Evolutionary conservation across 2,329 filamentous ascomycete species (phyloP), one percentile per base, ranked within the genome.

Genomic region (Sarocladium strictum): DNA sequence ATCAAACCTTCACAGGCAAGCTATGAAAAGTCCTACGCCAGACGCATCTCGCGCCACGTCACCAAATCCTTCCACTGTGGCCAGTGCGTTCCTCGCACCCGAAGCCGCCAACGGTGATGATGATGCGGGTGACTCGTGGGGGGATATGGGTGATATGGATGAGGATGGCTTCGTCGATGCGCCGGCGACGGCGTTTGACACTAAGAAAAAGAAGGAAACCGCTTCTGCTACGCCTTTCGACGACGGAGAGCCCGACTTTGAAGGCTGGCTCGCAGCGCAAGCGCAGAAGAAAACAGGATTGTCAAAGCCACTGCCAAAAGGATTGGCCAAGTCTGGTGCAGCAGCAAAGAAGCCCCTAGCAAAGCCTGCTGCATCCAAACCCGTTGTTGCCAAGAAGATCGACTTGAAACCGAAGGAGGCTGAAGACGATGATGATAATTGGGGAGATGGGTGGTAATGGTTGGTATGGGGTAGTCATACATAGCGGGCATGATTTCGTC

Each of bases 191-290:
- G 9, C 56, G 10, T 23, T 43, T 1, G 56, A 63, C 58, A n/a
- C 55, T 56, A 12, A 53, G 56, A 21, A 56, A 56, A 66, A 67
- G 50, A 60, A 53, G 9, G n/a, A 47, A 15, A 26, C 65, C 38
- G 65, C 63, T 7, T 67, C 66, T 5, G 63, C 70, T 27, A 72
- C 78, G 6, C 78, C 86, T 0, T 93, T 87, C 59, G 89, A 93
- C 56, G 91, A 96, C 61, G 85, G 88, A 24, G 93, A 99, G 68
- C 93, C 93, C 0, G 94, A 97, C 68, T 97, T 99, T 69, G 93
- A 91, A 4, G 92, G 91, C 4, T 97, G 94, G 92, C 71, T 97
- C 21, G 91, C 90, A 12, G 91, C 92, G 12, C 90, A 97, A 67
- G 84, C 87, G 5, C 80, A 86, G 58, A 82, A 87, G 58, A 97